Base-by-base conservation (phyloP, 2,329 filamentous ascomycete genomes). In the Aspergillus clavatus region DNA sequence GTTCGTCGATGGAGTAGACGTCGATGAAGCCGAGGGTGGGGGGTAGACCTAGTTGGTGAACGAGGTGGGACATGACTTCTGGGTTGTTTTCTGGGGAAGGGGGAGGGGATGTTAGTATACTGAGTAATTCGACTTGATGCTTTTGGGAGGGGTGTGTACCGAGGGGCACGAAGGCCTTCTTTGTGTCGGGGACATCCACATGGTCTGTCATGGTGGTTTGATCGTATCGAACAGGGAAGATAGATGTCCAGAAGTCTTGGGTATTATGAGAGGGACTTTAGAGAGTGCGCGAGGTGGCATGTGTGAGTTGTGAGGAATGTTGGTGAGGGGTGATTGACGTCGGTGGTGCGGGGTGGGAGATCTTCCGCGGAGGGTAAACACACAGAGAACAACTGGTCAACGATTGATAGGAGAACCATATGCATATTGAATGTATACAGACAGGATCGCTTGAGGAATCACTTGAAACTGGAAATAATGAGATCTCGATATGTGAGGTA, bases 1-100 rank as follows among this genome's bases (percentile, higher is more conserved):
- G 83, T 42, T 97, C 90, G 53, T 86, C 84, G 61, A 97, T 84
- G 56, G 85, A 90, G 78, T 84, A 96, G 67, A 97, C 88, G 70
- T 97, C 91, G 75, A 94, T 84, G 70, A 95, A 84, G 58, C 81
- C 77, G 37, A 97, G 78, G 21, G 78, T 75, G n/a, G 72, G 62
- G n/a, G 86, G 86, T 45, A 97, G 81, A 52, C 91, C 91, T 21
- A 97, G 86, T 56, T 82, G 82, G 72, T 86, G 87, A 39, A 94
- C 80, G 27, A 97, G 83, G 35, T 77, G 72, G 43, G 83, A 90
- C 83, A 97, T 93, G 24, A 96, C 82, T 70, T 88, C 82, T 0
- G 93, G 90, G 73, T 96, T 95, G 57, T 82, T 83, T 65, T 83
- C 81, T 80, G 51, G 31, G 41, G n/a, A n/a, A n/a, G n/a, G n/a